These are phyloP conservation scores for Terfezia boudieri DNA, from an alignment of 495 filamentous ascomycete species.

Conservation along the genomic window DNA sequence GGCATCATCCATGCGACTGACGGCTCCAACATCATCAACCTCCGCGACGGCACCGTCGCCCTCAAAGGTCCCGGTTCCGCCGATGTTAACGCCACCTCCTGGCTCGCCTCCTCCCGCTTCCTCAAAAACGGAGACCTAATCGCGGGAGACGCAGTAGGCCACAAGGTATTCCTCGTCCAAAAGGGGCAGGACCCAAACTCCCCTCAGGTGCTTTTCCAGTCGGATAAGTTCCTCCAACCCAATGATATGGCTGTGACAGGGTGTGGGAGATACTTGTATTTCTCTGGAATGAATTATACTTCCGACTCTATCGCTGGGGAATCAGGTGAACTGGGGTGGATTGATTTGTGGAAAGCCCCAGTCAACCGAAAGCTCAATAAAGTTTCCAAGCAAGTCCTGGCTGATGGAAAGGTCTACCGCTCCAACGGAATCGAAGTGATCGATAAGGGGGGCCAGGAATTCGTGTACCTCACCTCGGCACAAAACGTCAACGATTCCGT, in stretches of 20 bases:
- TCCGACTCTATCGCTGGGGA: constrained; percentile 1
- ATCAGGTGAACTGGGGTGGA: not conserved
- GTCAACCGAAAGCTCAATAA: not conserved
- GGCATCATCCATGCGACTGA: not conserved
- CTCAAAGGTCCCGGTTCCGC: not conserved
- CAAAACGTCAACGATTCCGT: constrained; percentile 3
- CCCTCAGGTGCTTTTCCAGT: not conserved
- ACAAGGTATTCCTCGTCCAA: not conserved
- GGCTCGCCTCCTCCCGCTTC: not conserved
- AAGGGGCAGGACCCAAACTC: not conserved
- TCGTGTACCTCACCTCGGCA: constrained; percentile 6
- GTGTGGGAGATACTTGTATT: constrained; percentile 3
- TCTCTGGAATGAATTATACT: constrained; percentile 8
- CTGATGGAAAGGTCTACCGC: constrained; percentile 1
- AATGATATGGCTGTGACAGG: constrained; percentile 5
- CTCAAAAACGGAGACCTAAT: not conserved
- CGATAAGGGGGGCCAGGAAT: not conserved
- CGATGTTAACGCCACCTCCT: not conserved
- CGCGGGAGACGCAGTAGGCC: not conserved
- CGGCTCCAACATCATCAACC: not conserved
- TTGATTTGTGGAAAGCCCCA: not conserved
- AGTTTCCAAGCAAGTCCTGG: constrained; percentile 1
- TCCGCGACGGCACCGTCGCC: not conserved
- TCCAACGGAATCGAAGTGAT: constrained; percentile 8
- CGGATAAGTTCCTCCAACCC: constrained; percentile 1